Evolutionary conservation across 2,329 filamentous ascomycete genomes (phyloP).

Genomic region (Geosmithia flava): DNA sequence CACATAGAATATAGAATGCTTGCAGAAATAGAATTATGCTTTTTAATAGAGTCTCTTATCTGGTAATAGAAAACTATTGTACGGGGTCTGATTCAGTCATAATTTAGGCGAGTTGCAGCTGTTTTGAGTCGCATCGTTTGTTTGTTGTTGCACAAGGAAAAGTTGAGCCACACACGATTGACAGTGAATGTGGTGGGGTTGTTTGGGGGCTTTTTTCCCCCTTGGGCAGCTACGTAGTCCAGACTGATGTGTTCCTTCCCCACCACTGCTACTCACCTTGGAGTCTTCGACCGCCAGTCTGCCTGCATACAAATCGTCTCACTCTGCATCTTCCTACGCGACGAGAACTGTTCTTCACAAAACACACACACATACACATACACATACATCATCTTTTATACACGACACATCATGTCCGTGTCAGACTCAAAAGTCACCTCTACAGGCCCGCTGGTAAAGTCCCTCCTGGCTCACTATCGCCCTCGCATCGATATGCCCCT

Average conservation of each 20-base stretch:
- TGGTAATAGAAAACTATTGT: no score
- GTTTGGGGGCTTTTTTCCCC: no score
- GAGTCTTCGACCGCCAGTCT: not conserved
- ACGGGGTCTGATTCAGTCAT: no score
- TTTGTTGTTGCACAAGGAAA: not conserved
- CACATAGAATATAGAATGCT: not conserved
- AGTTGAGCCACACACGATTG: not conserved
- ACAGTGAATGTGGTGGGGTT: not conserved
- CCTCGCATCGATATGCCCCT: not conserved
- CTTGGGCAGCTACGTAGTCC: no score
- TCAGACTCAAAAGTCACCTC: conserved; percentile 28
- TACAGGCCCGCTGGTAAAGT: conserved; percentile 29
- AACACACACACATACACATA: not conserved
- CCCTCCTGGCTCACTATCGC: not conserved
- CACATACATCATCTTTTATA: not conserved
- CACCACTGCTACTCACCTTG: not conserved
- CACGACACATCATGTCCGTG: conserved; percentile 22
- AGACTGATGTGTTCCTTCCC: not conserved
- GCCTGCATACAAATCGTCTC: not conserved
- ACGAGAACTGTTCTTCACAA: not conserved
- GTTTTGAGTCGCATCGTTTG: no score
- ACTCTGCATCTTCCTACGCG: not conserved
- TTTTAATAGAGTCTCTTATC: no score
- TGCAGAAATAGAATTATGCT: no score
- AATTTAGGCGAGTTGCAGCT: not conserved